Conservation (phyloP, 2,329 filamentous ascomycete genomes). For the Clarireedia homoeocarpa region DNA sequence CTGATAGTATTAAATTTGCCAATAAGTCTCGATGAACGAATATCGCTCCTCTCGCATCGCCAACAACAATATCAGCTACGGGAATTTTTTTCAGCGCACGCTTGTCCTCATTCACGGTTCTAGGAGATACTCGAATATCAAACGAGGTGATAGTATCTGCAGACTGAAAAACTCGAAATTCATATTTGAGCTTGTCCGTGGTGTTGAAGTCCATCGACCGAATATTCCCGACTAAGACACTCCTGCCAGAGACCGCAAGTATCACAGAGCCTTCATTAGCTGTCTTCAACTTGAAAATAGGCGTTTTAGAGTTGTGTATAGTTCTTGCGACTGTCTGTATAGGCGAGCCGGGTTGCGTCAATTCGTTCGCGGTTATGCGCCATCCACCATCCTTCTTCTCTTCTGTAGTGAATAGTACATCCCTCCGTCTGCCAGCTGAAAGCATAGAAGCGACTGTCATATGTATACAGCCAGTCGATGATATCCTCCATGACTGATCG, state of each 20-base stretch:
- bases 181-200: constrained; percentile 41
- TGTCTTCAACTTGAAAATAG: constrained; percentile 41
- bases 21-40: constrained; percentile 75
- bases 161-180: constrained; percentile 50
- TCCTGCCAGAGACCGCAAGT: constrained; percentile 44
- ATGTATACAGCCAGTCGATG: constrained; percentile 28
- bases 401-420: constrained; percentile 31
- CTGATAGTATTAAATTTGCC: constrained; percentile 38
- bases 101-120: constrained; percentile 14
- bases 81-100: constrained; percentile 27
- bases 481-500: constrained; percentile 34
- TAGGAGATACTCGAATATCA: constrained; percentile 46
- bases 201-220: constrained; percentile 27
- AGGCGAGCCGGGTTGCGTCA: constrained; percentile 26
- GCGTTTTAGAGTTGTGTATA: constrained; percentile 34
- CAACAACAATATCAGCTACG: constrained; percentile 68
- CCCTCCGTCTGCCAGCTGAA: constrained; percentile 26
- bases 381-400: constrained; percentile 25
- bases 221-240: constrained; percentile 53
- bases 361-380: constrained; percentile 29
- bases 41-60: constrained; percentile 68
- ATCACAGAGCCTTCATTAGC: constrained; percentile 50
- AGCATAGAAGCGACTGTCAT: constrained; percentile 31
- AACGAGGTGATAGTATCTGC: constrained; percentile 60
- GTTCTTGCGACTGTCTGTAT: constrained; percentile 27